Base-by-base conservation (phyloP, 1,139 yeast genomes). In the Hansenula lynferdii region DNA sequence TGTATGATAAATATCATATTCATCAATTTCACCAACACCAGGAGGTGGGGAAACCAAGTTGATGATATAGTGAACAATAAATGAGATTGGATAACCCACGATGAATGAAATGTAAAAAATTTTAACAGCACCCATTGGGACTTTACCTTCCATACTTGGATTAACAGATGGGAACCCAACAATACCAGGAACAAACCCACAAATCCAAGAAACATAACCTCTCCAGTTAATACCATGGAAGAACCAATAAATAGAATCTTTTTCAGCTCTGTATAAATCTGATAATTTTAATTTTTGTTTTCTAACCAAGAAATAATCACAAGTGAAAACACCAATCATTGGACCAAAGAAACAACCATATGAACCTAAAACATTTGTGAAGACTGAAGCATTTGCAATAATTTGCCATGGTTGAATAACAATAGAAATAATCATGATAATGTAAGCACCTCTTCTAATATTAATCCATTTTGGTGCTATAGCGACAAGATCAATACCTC, bases 401-500 rank as follows among this genome's bases (percentile, higher is more conserved):
- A 61, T 54, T 31, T 57, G 57, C 66, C 66, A 61, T 17, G 65
- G 65, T 37, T 56, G 60, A 27, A 58, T 51, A 12, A 52, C 55
- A 46, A 59, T 56, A 8, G 61, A 54, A 26, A 61, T 36, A 18
- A 60, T 44, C 49, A 55, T 53, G 18, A 55, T 49, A 35, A 60
- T 42, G 28, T 54, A 51, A 7, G 63, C 55, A 31, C 64, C 69
- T 43, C 73, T 58, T 42, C 60, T 58, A 35, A 67, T 62, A 44
- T 65, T 62, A 40, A 68, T 54, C 47, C 59, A 67, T 39, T 53
- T 57, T 23, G 74, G 73, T 35, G 60, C 61, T 16, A 67, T 47
- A 4, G 68, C 64, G 10, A 70, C 62, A 36, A 69, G 43, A 46
- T 69, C 73, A 60, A 69, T 69, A 34, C 72, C 74, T 28, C 70